Base-by-base conservation (phyloP, 768 basidiomycete species). In the Symmetrospora coprosmae region DNA sequence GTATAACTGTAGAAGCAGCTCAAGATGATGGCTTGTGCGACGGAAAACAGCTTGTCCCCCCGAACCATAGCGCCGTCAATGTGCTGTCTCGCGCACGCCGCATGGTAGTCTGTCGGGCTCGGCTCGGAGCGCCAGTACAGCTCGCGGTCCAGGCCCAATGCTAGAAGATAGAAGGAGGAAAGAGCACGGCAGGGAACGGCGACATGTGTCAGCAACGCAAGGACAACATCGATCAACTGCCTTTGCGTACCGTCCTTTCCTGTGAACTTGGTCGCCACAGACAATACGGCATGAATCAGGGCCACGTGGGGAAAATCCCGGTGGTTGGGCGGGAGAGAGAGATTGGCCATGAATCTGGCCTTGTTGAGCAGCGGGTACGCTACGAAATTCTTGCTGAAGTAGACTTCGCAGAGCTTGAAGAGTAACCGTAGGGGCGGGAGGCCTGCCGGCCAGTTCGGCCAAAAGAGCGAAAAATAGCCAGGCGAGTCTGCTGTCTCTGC, bases 391-490 rank as follows among this genome's bases (percentile, higher is more conserved):
- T 53, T 50, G 16, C 7, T 19, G 43, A 68, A 66, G 55, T 31
- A 68, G 27, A 66, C 50, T 30, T 68, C 67, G 62, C 65, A 19
- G 37, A 68, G 62, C 2, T 50, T 51, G n/a, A 28, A 49, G 31
- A 66, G 60, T 2, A 68, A 37, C 1, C 56, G 49, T 17, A 60
- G 66, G 0, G 62, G 37, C 0, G 67, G 67, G 0, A 68, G 55
- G 40, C 52, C 51, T 2, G 13, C 9, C 1, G 63, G 65, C 67
- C 67, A 68, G n/a, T 62, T 59, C 5, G 64, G 65, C 39, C 60
- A 66, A 30, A 67, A 41, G 16, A 67, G 25, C 31, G 17, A 39
- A 39, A 13, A n/a, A 39, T 13, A 39, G 38, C 19, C 14, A n/a
- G 38, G 38, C 38, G 19, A 13, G 38, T 13, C 38, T 13, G 19